Percentiles rank a stretch among this genome's conserved stretches.
Conservation (phyloP, 192 early-diverging fungal species). For the Dissophora globulifera region DNA sequence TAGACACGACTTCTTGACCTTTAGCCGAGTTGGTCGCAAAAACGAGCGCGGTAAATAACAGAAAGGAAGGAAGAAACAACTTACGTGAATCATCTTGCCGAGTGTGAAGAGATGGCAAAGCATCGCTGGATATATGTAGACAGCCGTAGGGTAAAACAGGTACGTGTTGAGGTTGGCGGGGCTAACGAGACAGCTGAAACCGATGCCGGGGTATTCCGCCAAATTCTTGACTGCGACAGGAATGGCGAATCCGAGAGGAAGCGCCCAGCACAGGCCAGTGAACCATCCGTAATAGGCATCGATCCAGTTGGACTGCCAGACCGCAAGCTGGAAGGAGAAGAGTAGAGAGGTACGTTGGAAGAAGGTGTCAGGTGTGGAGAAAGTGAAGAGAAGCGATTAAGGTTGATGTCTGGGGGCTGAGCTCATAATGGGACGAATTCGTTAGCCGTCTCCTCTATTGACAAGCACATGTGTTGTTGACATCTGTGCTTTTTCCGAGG, state of each 20-base stretch:
- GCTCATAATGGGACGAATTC: too few species aligned
- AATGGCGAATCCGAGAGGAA: constrained; percentile 37
- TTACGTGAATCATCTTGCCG: constrained; percentile 49
- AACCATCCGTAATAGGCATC: constrained; percentile 35
- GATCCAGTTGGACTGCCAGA: constrained; percentile 40
- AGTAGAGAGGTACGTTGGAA: background rate
- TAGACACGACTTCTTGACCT: background rate
- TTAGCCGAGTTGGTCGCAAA: background rate
- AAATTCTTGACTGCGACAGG: constrained; percentile 41
- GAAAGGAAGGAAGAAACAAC: background rate
- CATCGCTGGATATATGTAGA: constrained; percentile 49
- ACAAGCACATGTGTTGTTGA: too few species aligned
- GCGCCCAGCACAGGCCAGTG: constrained; percentile 33
- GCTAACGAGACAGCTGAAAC: constrained; percentile 47
- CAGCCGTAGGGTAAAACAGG: constrained; percentile 43
- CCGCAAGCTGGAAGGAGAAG: constrained; percentile 9
- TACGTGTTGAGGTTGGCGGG: constrained; percentile 32
- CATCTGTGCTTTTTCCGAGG: too few species aligned
- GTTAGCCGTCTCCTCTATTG: too few species aligned
- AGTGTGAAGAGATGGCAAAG: constrained; percentile 32
- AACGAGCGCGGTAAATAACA: too few species aligned
- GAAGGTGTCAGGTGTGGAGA: background rate
- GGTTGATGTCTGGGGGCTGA: background rate
- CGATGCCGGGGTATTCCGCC: constrained; percentile 47
- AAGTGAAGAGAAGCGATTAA: background rate